Base-by-base conservation (phyloP, 176 grass and related monocot species). In the Cenchrus purpureus region DNA sequence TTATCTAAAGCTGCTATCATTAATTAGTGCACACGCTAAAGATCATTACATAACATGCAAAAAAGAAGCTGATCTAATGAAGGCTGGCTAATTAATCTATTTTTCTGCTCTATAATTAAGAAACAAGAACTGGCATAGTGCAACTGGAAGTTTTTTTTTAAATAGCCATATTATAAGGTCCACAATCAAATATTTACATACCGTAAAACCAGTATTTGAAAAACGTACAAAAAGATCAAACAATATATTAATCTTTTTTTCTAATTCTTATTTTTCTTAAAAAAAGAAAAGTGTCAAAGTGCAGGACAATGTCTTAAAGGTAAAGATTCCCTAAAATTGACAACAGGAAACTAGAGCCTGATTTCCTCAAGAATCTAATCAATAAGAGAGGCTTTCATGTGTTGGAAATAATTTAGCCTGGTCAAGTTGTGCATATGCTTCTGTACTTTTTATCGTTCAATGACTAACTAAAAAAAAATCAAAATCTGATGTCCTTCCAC, bases 341-440 rank as follows among this genome's bases (percentile, higher is more conserved):
- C 73, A 82, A 62, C 54, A 86, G 65, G 46, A 82, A 86, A 81
- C 64, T 63, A 81, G 68, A 82, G 49, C 34, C 22, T 48, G 66
- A 51, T 13, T 32, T 68, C 12, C 52, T 67, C 42, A 68, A 79
- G 79, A 87, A 87, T 79, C 67, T 74, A 83, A 83, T 87, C 67
- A 90, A 68, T 34, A 37, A 37, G 48, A 59, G 74, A 61, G 63
- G n/a, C 62, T 74, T 83, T 79, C 84, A 87, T 83, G 88, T 83
- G 84, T 54, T 68, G 68, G 60, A 78, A 73, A 83, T 83, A 61
- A 90, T 86, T 64, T 87, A 31, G 51, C 42, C 15, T 79, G 20
- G 29, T 20, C 65, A 86, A 74, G 66, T 74, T 79, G 74, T 74
- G 31, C 6, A 60, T 65, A 70, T 56, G 28, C 82, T 78, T 74